phyloP scores from a whole-genome alignment of 495 filamentous ascomycete genomes.

The Chlorociboria aeruginascens region DNA sequence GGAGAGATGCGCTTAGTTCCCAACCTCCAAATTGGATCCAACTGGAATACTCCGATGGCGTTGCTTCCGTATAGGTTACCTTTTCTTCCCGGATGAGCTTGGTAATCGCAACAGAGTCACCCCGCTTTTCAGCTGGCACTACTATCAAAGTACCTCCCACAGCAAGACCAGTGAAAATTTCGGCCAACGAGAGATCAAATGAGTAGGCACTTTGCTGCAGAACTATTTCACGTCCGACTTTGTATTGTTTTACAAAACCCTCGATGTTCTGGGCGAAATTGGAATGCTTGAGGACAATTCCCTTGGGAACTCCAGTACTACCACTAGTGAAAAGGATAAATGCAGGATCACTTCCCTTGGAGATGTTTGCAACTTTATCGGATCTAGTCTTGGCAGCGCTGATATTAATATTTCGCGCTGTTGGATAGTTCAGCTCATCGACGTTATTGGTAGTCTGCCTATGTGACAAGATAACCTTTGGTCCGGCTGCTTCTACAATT shows the following conservation, averaged over 20 bases:
- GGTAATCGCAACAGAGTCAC: slow-evolving; percentile 3
- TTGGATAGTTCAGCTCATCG: neutral
- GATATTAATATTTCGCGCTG: neutral
- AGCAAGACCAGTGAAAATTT: slow-evolving; percentile 6
- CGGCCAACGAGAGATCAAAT: slow-evolving; percentile 7
- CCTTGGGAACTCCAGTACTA: slow-evolving; percentile 88
- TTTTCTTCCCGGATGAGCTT: slow-evolving; percentile 9
- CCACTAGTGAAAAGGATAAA: slow-evolving; percentile 93
- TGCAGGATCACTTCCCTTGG: neutral
- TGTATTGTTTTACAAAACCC: slow-evolving; percentile 6
- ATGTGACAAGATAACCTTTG: slow-evolving; percentile 4
- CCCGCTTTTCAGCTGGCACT: neutral
- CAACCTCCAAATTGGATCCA: slow-evolving; percentile 16
- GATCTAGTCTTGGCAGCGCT: no score
- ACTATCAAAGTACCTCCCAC: slow-evolving; percentile 7
- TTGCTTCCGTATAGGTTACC: slow-evolving; percentile 13
- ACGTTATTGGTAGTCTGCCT: neutral
- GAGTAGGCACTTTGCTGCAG: slow-evolving; percentile 9
- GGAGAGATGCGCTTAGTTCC: neutral
- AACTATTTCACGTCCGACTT: neutral
- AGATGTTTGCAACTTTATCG: neutral
- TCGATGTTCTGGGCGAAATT: slow-evolving; percentile 32
- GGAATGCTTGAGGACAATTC: slow-evolving; percentile 70
- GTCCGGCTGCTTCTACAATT: slow-evolving; percentile 2
- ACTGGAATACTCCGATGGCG: slow-evolving; percentile 13